phyloP scores from a whole-genome alignment of 352 stramenopile genomes.

The Plasmopara viticola region DNA sequence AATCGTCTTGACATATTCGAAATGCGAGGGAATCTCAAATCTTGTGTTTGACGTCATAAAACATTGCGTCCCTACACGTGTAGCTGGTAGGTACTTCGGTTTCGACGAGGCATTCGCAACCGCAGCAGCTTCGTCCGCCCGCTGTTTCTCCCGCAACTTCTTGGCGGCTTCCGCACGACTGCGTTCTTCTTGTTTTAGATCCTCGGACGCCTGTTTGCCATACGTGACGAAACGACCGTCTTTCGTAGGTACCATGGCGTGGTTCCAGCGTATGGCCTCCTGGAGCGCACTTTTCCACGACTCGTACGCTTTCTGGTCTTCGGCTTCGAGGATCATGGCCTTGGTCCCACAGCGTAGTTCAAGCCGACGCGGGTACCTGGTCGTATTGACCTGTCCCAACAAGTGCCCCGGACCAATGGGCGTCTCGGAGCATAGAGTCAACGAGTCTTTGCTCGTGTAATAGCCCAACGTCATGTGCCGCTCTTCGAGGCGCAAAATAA shows the following conservation, averaged over 20 bases:
- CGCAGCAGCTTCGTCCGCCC: conserved; percentile 51
- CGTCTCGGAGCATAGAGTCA: conserved; percentile 75
- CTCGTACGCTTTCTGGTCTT: conserved; percentile 50
- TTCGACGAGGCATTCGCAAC: conserved; percentile 69
- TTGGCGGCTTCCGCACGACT: conserved; percentile 66
- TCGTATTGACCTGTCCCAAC: conserved; percentile 37
- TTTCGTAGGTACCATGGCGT: conserved; percentile 78
- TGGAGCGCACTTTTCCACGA: conserved; percentile 67
- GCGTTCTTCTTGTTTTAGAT: conserved; percentile 62
- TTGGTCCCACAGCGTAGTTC: conserved; percentile 70
- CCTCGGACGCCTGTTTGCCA: conserved; percentile 67
- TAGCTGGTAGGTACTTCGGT: conserved; percentile 75
- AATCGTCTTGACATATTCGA: conserved; percentile 82
- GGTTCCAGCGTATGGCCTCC: conserved; percentile 82
- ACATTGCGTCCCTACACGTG: conserved; percentile 57
- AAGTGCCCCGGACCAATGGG: conserved; percentile 69
- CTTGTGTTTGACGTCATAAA: conserved; percentile 82
- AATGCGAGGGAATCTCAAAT: conserved; percentile 75
- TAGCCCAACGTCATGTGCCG: conserved; percentile 85
- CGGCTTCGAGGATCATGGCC: conserved; percentile 64
- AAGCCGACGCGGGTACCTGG: conserved; percentile 54
- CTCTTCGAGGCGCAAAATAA: conserved; percentile 81
- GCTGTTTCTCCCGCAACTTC: conserved; percentile 70
- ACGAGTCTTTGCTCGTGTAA: conserved; percentile 78
- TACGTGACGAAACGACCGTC: conserved; percentile 78